Conservation (phyloP, 441 rosid genomes). For the Theobroma grandiflorum region DNA sequence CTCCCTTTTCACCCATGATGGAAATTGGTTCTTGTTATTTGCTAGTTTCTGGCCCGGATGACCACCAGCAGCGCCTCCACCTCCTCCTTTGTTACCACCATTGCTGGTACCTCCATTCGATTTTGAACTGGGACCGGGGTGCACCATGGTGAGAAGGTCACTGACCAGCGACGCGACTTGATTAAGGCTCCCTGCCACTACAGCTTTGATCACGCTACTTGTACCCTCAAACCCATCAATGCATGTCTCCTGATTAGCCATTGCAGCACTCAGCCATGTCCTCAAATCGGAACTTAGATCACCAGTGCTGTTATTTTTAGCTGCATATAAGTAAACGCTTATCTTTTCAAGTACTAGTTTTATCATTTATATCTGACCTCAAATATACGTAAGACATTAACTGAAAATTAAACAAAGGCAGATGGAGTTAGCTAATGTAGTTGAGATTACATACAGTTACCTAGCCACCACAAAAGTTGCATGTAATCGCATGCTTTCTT, state of each 20-base stretch:
- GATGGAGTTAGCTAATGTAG: not conserved
- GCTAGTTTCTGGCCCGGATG: slow-evolving; percentile 33
- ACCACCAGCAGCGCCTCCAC: slow-evolving; percentile 24
- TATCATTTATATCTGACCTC: not conserved
- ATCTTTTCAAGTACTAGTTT: not conserved
- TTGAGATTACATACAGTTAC: not conserved
- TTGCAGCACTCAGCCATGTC: slow-evolving; percentile 88
- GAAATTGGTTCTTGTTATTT: slow-evolving; percentile 40
- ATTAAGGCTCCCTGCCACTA: slow-evolving; percentile 60
- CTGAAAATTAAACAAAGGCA: not conserved
- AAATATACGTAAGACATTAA: not conserved
- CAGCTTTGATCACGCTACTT: slow-evolving; percentile 46
- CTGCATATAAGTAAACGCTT: slow-evolving; percentile 40
- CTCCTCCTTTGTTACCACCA: not conserved
- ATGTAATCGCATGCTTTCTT: not conserved
- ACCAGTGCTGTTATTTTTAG: slow-evolving; percentile 75
- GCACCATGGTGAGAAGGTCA: slow-evolving; percentile 58
- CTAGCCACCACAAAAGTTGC: not conserved
- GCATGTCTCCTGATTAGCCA: slow-evolving; percentile 82
- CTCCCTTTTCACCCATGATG: slow-evolving; percentile 61
- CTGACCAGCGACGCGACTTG: slow-evolving; percentile 64
- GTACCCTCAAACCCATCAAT: slow-evolving; percentile 81
- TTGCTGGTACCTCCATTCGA: slow-evolving; percentile 30
- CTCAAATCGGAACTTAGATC: slow-evolving; percentile 69
- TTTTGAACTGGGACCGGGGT: slow-evolving; percentile 40